phyloP scores from a whole-genome alignment of 108 stramenopile species.

The Poteriospumella lacustris region DNA sequence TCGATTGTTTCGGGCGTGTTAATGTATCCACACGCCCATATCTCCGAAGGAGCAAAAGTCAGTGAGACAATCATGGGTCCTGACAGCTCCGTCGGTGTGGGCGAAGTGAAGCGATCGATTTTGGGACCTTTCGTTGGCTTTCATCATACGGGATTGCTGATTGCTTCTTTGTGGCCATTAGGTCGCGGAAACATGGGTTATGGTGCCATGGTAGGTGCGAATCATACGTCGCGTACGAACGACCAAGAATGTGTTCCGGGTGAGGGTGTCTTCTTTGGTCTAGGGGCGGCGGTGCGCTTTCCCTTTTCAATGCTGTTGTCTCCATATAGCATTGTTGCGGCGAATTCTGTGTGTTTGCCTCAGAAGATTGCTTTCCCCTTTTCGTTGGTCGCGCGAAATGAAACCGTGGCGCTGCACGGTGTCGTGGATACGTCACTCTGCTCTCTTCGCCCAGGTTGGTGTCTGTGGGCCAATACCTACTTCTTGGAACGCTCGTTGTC shows the following conservation, averaged over 20 bases:
- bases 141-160: conserved; percentile 80
- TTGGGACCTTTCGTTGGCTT: conserved; percentile 79
- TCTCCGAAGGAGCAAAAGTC: conserved; percentile 4
- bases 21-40: not conserved
- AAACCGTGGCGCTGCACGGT: not conserved
- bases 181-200: conserved; percentile 92
- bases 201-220: conserved; percentile 83
- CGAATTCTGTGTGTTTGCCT: conserved; percentile 27
- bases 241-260: conserved; percentile 83
- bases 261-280: conserved; percentile 87
- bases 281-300: conserved; percentile 72
- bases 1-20: conserved; percentile 1
- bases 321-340: conserved; percentile 85
- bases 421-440: not conserved
- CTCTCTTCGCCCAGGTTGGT: not conserved
- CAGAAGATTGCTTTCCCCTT: conserved; percentile 6
- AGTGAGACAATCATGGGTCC: conserved; percentile 57
- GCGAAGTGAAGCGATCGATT: conserved; percentile 69
- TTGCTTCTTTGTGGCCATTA: conserved; percentile 77
- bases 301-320: conserved; percentile 69
- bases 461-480: not conserved
- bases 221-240: conserved; percentile 85
- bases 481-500: not conserved
- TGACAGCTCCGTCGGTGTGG: conserved; percentile 67
- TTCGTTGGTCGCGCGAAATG: too few relatives aligned